phyloP scores from a whole-genome alignment of 331 rosid species.

The Rhamnella rubrinervis region DNA sequence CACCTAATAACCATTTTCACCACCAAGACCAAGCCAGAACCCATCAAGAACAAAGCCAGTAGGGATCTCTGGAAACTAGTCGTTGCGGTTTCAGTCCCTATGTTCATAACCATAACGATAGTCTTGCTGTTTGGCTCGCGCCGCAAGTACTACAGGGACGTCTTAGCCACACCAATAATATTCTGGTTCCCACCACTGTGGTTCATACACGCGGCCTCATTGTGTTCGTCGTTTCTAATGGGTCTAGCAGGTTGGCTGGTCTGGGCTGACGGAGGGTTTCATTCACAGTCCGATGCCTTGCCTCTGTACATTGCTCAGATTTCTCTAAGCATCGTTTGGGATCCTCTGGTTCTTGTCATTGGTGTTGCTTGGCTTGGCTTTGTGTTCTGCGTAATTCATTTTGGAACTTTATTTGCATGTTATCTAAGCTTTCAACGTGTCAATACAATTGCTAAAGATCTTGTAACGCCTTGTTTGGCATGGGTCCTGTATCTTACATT shows the following conservation, averaged over 20 bases:
- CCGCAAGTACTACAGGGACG: constrained; percentile 36
- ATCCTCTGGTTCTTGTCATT: constrained; percentile 53
- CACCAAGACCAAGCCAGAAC: constrained; percentile 24
- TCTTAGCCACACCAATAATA: constrained; percentile 32
- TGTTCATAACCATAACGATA: constrained; percentile 26
- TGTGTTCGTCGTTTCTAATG: constrained; percentile 52
- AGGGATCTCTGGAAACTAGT: constrained; percentile 50
- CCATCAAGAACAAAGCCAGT: constrained; percentile 37
- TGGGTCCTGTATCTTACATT: constrained; percentile 50
- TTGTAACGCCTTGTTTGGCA: constrained; percentile 54
- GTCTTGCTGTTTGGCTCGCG: constrained; percentile 48
- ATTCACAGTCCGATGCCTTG: constrained; percentile 34
- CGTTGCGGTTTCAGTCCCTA: constrained; percentile 44
- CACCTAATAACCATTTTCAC: background rate
- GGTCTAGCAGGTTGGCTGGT: constrained; percentile 73
- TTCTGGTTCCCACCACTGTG: constrained; percentile 63
- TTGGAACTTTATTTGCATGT: constrained; percentile 42
- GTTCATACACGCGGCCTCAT: constrained; percentile 46
- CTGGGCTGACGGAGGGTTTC: constrained; percentile 83
- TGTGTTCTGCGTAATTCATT: constrained; percentile 29
- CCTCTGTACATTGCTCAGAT: constrained; percentile 49
- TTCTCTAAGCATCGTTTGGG: constrained; percentile 52
- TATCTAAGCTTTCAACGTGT: constrained; percentile 44
- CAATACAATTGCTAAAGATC: constrained; percentile 65
- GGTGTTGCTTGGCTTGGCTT: constrained; percentile 37